Evolutionary conservation across 108 stramenopile genomes (phyloP), one percentile per base, ranked within the genome.

Genomic region (Cyclotella atomus): DNA sequence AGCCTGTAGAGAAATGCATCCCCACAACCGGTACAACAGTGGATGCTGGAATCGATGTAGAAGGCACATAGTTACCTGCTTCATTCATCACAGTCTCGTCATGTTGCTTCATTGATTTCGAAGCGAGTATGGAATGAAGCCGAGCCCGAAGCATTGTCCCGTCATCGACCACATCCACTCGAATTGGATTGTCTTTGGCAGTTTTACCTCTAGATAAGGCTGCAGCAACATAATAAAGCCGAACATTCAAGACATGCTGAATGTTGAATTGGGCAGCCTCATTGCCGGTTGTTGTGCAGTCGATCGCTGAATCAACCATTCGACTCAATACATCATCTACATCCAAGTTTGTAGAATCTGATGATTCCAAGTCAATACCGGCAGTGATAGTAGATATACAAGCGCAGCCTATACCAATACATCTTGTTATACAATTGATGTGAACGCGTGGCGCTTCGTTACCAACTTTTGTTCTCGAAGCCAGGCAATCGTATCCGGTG

Each of bases 221-320:
- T 59, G 80, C 80, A n/a, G 85, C 71, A 4, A 75, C 59, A 75
- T 89, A 84, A 59, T 84, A 91, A 21, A 91, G 76, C 19, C 88
- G 83, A 17, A 91, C 56, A 76, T 91, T 83, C 45, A 89, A 59
- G 3, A 84, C 64, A 20, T 85, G 54, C 17, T 50, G 34, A 17
- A 75, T 32, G 21, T 35, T 73, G 46, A 80, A 73, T 17, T 54
- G 55, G 23, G 77, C 60, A 17, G 25, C 50, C 19, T 66, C 78
- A 21, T 54, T 45, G 23, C 43, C 35, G 0, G 34, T n/a, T 36
- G 34, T 34, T 64, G 73, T 43, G 82, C 68, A 29, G 77, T 49
- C 49, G 75, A 81, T 71, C 35, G 80, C 49, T 61, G 69, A 73
- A 2, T 79, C 71, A 23, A 93, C 32, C 89, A 93, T 91, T 62